Percentiles rank a stretch among this genome's conserved stretches.
Evolutionary conservation across 148 eudicot genomes (phyloP).

Genomic region (Vaccinium darrowii): DNA sequence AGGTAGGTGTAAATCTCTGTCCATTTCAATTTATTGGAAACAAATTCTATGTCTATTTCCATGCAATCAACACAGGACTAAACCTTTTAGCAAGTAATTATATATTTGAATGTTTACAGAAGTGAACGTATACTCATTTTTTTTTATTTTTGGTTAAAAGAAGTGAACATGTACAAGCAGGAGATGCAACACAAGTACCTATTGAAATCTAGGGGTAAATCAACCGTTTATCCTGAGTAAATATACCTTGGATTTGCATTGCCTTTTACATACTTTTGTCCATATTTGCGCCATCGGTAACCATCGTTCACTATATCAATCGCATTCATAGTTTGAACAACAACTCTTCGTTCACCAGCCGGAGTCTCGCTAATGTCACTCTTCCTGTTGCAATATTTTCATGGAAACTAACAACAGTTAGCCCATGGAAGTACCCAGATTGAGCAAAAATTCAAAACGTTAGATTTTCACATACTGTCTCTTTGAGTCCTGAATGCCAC

Average conservation of each 20-base stretch:
- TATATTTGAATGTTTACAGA: not conserved
- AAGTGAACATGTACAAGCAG: not conserved
- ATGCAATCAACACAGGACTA: not conserved
- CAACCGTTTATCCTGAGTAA: not conserved
- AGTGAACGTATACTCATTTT: not conserved
- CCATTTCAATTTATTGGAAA: not conserved
- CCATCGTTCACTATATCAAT: slow-evolving; percentile 91
- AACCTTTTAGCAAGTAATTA: not conserved
- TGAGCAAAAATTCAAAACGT: slow-evolving; percentile 10
- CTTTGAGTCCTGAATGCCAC: slow-evolving; percentile 42
- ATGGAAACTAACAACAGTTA: slow-evolving; percentile 11
- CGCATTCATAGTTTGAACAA: slow-evolving; percentile 69
- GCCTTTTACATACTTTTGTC: slow-evolving; percentile 93
- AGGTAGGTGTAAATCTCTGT: not conserved
- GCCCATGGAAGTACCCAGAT: slow-evolving; percentile 10
- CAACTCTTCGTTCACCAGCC: slow-evolving; percentile 50
- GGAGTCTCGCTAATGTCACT: slow-evolving; percentile 40
- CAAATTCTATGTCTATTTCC: not conserved
- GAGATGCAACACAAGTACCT: not conserved
- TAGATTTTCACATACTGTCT: slow-evolving; percentile 54
- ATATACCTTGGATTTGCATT: slow-evolving; percentile 84
- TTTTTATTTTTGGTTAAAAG: no score
- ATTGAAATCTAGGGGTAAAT: not conserved
- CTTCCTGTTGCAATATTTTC: slow-evolving; percentile 47
- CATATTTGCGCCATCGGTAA: slow-evolving; percentile 95